These are phyloP conservation scores for Talaromyces sp. DNA, from an alignment of 2,329 filamentous ascomycete species.

Conservation along the genomic window DNA sequence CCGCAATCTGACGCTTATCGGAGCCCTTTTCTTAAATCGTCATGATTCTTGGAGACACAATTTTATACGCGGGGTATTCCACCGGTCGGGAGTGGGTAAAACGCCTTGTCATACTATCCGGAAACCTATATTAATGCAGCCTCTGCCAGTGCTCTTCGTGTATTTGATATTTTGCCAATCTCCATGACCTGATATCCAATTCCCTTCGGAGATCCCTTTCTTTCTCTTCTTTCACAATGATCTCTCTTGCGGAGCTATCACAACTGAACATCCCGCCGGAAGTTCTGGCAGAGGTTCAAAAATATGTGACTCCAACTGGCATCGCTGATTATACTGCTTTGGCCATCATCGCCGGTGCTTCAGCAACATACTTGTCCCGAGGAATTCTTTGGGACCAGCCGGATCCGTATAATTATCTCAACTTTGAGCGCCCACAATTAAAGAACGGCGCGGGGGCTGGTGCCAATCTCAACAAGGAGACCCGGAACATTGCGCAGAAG, in stretches of 20 bases:
- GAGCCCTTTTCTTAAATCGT: background rate
- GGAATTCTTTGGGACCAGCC: slow-evolving; percentile 53
- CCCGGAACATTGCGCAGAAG: slow-evolving; percentile 51
- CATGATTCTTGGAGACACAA: background rate
- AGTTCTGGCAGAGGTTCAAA: slow-evolving; percentile 21
- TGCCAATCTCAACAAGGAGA: slow-evolving; percentile 33
- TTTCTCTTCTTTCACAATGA: slow-evolving; percentile 5
- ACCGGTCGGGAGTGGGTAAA: background rate
- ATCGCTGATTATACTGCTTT: slow-evolving; percentile 41
- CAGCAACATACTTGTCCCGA: slow-evolving; percentile 45
- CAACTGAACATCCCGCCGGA: slow-evolving; percentile 21
- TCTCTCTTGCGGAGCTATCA: slow-evolving; percentile 13
- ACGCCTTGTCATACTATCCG: background rate
- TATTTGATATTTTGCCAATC: background rate
- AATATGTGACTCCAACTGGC: slow-evolving; percentile 22
- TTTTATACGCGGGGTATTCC: background rate
- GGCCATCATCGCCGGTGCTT: slow-evolving; percentile 39
- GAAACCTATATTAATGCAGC: background rate
- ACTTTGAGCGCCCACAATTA: slow-evolving; percentile 54
- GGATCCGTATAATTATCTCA: slow-evolving; percentile 53
- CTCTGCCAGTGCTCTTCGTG: background rate
- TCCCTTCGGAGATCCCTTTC: background rate
- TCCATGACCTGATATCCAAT: background rate
- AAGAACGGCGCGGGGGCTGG: slow-evolving; percentile 29
- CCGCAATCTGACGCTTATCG: background rate